These are phyloP conservation scores for Candida michaelii DNA, from an alignment of 805 yeast genomes.

Conservation along the genomic window DNA sequence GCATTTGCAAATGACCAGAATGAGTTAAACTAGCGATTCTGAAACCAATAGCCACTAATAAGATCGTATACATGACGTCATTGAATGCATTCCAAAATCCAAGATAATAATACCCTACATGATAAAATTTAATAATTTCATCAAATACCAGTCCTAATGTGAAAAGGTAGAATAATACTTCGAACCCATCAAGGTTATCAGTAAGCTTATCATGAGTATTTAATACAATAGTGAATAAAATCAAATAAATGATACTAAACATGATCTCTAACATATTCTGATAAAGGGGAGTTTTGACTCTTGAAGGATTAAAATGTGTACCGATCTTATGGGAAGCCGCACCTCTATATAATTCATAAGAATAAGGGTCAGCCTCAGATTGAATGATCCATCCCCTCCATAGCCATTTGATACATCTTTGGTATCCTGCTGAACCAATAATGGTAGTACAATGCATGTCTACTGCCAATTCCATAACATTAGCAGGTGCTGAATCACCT, in stretches of 20 bases:
- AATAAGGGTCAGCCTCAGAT: constrained; percentile 63
- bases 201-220: constrained; percentile 51
- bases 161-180: constrained; percentile 59
- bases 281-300: constrained; percentile 82
- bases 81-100: constrained; percentile 82
- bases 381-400: constrained; percentile 95
- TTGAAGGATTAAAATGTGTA: constrained; percentile 75
- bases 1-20: constrained; percentile 22
- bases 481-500: constrained; percentile 60
- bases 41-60: constrained; percentile 52
- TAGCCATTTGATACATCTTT: constrained; percentile 82
- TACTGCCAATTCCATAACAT: constrained; percentile 81
- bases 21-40: constrained; percentile 45
- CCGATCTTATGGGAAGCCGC: constrained; percentile 53
- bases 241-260: constrained; percentile 62
- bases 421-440: constrained; percentile 79
- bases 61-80: constrained; percentile 61
- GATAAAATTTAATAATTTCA: constrained; percentile 69
- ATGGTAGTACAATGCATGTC: constrained; percentile 79
- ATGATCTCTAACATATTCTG: constrained; percentile 73
- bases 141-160: constrained; percentile 67
- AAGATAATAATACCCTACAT: constrained; percentile 69
- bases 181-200: constrained; percentile 42
- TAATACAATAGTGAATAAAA: constrained; percentile 61
- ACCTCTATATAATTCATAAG: constrained; percentile 63